Conservation (phyloP, 2,329 filamentous ascomycete genomes). For the Tolypocladium album region DNA sequence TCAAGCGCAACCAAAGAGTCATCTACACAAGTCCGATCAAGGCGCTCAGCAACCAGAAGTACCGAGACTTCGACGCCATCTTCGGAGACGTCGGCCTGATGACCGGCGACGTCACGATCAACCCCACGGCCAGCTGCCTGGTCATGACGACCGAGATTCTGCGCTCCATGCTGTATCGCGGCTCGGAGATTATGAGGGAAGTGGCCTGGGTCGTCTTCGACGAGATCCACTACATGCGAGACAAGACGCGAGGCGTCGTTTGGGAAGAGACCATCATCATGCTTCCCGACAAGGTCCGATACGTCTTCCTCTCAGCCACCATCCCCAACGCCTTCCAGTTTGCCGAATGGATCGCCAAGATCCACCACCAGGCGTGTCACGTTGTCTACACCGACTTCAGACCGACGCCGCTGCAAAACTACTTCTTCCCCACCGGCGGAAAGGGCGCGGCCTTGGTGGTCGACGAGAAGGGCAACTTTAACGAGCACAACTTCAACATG, state of each 20-base stretch:
- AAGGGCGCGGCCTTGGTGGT: slow-evolving; percentile 91
- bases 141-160: slow-evolving; percentile 99
- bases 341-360: slow-evolving; percentile 98
- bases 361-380: slow-evolving; percentile 93
- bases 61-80: slow-evolving; percentile 87
- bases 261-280: slow-evolving; percentile 99
- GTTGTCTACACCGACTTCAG: slow-evolving; percentile 99
- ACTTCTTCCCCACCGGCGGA: slow-evolving; percentile 89
- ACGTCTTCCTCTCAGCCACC: slow-evolving; percentile 95
- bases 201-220: slow-evolving; percentile 98
- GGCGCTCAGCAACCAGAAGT: slow-evolving; percentile 97
- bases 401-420: slow-evolving; percentile 92
- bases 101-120: slow-evolving; percentile 99
- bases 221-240: slow-evolving; percentile 97
- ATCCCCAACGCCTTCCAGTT: slow-evolving; percentile 99
- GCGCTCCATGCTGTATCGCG: slow-evolving; percentile 94
- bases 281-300: slow-evolving; percentile 94
- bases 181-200: slow-evolving; percentile 98
- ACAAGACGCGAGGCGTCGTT: slow-evolving; percentile 88
- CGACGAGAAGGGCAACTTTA: slow-evolving; percentile 92
- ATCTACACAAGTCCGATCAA: slow-evolving; percentile 99
- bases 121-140: slow-evolving; percentile 92
- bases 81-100: slow-evolving; percentile 97
- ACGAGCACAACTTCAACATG: slow-evolving; percentile 94
- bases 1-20: slow-evolving; percentile 94